A percentile compares a stretch with the other conserved stretches of the same genome.
phyloP scores from a whole-genome alignment of 1,284 basidiomycete genomes.

The Puccinia triticina region DNA sequence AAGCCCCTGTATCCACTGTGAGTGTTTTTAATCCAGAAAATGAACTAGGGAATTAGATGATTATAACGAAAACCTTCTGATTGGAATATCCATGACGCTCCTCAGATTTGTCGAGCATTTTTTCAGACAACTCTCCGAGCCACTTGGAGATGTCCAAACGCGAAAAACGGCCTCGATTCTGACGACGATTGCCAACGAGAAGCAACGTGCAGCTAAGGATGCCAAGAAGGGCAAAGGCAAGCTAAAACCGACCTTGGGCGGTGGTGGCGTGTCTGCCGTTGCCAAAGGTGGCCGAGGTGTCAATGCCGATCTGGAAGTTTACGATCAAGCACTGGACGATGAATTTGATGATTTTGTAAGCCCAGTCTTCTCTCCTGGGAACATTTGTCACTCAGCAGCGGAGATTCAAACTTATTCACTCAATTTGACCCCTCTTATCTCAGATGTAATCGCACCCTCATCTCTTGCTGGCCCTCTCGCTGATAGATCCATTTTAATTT shows the following conservation, averaged over 20 bases:
- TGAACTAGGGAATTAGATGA: not conserved
- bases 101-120: constrained; percentile 47
- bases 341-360: constrained; percentile 48
- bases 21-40: not conserved
- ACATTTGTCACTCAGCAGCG: not conserved
- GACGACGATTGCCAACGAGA: constrained; percentile 43
- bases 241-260: constrained; percentile 24
- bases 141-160: constrained; percentile 40
- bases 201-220: constrained; percentile 31
- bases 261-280: not conserved
- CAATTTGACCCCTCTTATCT: not conserved
- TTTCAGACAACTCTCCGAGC: constrained; percentile 25
- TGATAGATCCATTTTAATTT: not conserved
- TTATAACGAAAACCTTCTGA: too few relatives aligned
- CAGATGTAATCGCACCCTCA: not conserved
- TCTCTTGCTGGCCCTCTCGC: not conserved
- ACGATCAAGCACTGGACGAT: constrained; percentile 49
- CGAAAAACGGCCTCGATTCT: constrained; percentile 41
- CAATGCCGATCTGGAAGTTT: constrained; percentile 36
- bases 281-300: constrained; percentile 36
- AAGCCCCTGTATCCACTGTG: constrained; percentile 46
- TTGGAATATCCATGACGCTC: not conserved
- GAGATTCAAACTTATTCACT: not conserved
- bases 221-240: constrained; percentile 47
- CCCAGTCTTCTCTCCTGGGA: not conserved